Evolutionary conservation across 2,329 filamentous ascomycete species (phyloP).

Genomic region (Pseudogymnoascus pannorum): DNA sequence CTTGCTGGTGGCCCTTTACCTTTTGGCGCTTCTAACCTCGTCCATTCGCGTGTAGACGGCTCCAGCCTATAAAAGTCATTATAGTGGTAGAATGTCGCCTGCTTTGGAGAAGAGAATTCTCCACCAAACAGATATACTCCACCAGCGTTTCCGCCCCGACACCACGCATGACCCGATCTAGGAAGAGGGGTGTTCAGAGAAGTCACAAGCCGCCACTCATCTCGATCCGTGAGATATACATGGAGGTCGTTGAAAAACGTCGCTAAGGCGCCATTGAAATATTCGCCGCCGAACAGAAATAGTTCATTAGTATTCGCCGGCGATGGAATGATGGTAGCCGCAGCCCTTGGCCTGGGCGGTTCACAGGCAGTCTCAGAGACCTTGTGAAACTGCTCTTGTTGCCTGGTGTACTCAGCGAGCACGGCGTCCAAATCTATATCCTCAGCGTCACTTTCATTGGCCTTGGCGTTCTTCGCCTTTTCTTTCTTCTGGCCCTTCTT

Average conservation of each 20-base stretch:
- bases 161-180: conserved; percentile 90
- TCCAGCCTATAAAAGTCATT: conserved; percentile 97
- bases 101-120: conserved; percentile 93
- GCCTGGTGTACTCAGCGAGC: conserved; percentile 83
- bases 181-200: conserved; percentile 88
- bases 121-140: conserved; percentile 91
- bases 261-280: conserved; percentile 85
- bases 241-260: conserved; percentile 61
- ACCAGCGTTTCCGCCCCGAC: conserved; percentile 71
- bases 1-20: conserved; percentile 75
- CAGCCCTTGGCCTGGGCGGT: conserved; percentile 71
- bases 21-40: conserved; percentile 68
- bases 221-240: conserved; percentile 69
- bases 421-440: conserved; percentile 91
- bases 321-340: conserved; percentile 74
- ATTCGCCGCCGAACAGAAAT: conserved; percentile 89
- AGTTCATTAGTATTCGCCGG: conserved; percentile 82
- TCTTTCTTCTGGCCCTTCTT: conserved; percentile 85
- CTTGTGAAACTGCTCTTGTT: conserved; percentile 90
- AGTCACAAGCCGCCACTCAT: conserved; percentile 86
- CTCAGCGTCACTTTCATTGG: conserved; percentile 79
- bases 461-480: conserved; percentile 61
- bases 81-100: conserved; percentile 98
- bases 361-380: conserved; percentile 73
- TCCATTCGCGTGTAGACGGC: conserved; percentile 80